phyloP scores from a whole-genome alignment of 495 filamentous ascomycete species.

The Penicillium verhagenii region DNA sequence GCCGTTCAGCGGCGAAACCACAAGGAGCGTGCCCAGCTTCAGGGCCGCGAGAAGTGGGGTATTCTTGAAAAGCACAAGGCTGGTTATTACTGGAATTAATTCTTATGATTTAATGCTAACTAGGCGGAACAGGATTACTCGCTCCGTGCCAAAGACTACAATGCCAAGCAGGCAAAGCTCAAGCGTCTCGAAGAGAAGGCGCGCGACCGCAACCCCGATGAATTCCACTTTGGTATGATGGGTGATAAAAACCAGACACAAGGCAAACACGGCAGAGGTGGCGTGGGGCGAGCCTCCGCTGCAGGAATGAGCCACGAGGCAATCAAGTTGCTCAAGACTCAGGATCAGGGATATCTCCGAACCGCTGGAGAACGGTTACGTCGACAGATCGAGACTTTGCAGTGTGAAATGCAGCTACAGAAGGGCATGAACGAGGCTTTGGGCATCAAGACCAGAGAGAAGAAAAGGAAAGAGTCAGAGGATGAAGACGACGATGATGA shows the following conservation, averaged over 20 bases:
- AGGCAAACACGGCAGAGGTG: slow-evolving; percentile 55
- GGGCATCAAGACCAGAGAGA: slow-evolving; percentile 26
- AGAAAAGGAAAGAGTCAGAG: slow-evolving; percentile 15
- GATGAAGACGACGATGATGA: slow-evolving; percentile 12
- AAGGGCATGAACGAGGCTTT: slow-evolving; percentile 31
- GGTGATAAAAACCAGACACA: slow-evolving; percentile 47
- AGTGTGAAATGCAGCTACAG: slow-evolving; percentile 51
- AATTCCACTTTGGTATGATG: slow-evolving; percentile 95
- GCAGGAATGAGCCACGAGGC: slow-evolving; percentile 59
- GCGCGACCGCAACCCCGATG: slow-evolving; percentile 87
- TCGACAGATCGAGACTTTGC: slow-evolving; percentile 57
- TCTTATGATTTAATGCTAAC: no score
- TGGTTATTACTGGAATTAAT: slow-evolving; percentile 2
- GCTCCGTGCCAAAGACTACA: slow-evolving; percentile 85
- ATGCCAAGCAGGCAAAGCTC: slow-evolving; percentile 76
- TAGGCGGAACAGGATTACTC: slow-evolving; percentile 74
- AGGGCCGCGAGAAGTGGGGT: slow-evolving; percentile 78
- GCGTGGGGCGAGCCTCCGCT: slow-evolving; percentile 41
- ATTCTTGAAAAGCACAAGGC: slow-evolving; percentile 89
- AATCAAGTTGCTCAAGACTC: slow-evolving; percentile 89
- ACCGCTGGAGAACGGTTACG: slow-evolving; percentile 61
- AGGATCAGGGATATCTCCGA: slow-evolving; percentile 86
- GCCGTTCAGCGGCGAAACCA: slow-evolving; percentile 75
- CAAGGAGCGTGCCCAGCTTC: slow-evolving; percentile 82
- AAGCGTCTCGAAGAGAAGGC: slow-evolving; percentile 78